Evolutionary conservation across 306 rosid genomes (phyloP), one percentile per base, ranked within the genome.

Genomic region (Macrotyloma uniflorum): DNA sequence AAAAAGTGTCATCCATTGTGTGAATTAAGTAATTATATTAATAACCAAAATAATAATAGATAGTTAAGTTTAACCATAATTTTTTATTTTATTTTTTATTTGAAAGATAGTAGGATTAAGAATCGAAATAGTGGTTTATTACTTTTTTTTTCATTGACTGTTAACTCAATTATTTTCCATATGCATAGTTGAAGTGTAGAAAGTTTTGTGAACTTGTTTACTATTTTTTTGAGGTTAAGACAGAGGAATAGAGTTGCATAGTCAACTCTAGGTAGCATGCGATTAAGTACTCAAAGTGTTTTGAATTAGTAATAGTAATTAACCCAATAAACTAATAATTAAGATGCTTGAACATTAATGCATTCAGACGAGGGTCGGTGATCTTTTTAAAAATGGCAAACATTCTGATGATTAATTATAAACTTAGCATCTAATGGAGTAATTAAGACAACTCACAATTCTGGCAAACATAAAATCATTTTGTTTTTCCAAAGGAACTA

Each of bases 211-310:
- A 50, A 14, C 14, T 59, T 59, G 0, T 66, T 67, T 64, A 73
- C 28, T 73, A 53, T 40, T 26, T 57, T 47, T 49, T 40, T 55
- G n/a, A 70, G 51, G 24, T 62, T 70, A 14, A 28, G 76, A 55
- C 42, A 33, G 55, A 32, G 67, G 42, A 67, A 35, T 58, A 78
- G 49, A 20, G 36, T 23, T 36, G 11, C 30, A 61, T 80, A 68
- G 92, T 89, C 91, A 91, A 91, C 92, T 91, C 74, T 83, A 53
- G 59, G 5, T 19, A 73, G 85, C 92, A 86, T 84, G 88, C 82
- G 88, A 84, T 76, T 28, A 47, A 15, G 87, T 71, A 51, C 26
- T 62, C 35, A 81, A 77, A 67, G 80, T 32, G 74, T 66, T 66
- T 71, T 71, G 50, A 76, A 71, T 62, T 69, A 54, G 61, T 67